Evolutionary conservation across 768 basidiomycete species (phyloP), one percentile per base, ranked within the genome.

Genomic region (Galerina marginata): DNA sequence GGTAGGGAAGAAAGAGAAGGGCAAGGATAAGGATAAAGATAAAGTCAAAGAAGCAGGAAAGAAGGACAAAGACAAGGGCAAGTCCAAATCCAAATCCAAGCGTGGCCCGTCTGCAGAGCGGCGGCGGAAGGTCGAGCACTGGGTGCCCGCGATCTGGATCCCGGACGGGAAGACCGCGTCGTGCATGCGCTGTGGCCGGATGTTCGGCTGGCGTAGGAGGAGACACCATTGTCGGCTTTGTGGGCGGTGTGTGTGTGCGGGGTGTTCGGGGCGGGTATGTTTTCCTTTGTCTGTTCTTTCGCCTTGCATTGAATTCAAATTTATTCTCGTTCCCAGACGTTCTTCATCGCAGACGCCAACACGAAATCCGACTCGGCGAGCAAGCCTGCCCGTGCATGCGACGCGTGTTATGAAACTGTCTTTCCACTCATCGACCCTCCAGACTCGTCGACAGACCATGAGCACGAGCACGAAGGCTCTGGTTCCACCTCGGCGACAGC

Each of bases 101-200:
- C 61, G 37, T 14, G 46, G 53, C 29, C n/a, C 52, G 20, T 29
- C 63, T 14, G 56, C 50, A 54, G 78, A 81, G 64, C 75, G 79
- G 65, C 71, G 86, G 43, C 78, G 80, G 9, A 83, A 77, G 68
- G 89, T 91, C 55, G 91, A 91, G 46, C 86, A 91, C 72, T 96
- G 94, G 78, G 86, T 94, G 1, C 95, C 95, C 4, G 91, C 95
- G 0, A 85, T 96, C 25, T 97, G 95, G 95, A 88, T 96, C 33
- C 93, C 95, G 0, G 93, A 97, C 69, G 84, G 86, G 60, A 91
- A 84, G 72, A 89, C 92, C n/a, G 83, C 85, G 55, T 79, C 82
- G 20, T 97, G 95, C 70, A 95, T 94, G 93, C 81, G 91, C 9
- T 97, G 95, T 68, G 86, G 86, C 5, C 77, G 83, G 43, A 70